Evolutionary conservation across 345 rosid species (phyloP).

Genomic region (Eucalyptus marginata): DNA sequence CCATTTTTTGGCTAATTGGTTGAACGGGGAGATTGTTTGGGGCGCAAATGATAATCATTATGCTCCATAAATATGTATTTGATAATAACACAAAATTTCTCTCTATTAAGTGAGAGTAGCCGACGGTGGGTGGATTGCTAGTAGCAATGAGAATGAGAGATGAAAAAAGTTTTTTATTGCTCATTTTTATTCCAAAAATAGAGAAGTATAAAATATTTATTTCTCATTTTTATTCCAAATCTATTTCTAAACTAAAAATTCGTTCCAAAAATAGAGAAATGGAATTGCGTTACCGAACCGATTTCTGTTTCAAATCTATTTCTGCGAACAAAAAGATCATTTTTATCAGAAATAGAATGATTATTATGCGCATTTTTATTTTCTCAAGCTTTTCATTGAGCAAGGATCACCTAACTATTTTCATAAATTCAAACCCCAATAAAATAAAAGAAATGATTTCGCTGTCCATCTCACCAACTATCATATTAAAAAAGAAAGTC

Average conservation of each 20-base stretch:
- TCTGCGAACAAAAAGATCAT: accelerated
- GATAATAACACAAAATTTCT: too few relatives aligned
- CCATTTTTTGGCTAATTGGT: background rate
- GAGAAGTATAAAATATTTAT: too few relatives aligned
- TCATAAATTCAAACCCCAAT: background rate
- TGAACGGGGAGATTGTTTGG: background rate
- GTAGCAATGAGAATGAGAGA: too few relatives aligned
- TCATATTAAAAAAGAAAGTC: background rate
- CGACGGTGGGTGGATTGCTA: too few relatives aligned
- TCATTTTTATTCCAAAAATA: too few relatives aligned
- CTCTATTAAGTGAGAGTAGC: too few relatives aligned
- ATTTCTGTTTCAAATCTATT: accelerated
- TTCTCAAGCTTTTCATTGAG: background rate
- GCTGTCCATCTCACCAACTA: background rate
- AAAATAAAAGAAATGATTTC: background rate
- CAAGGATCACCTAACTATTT: background rate
- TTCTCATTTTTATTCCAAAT: too few relatives aligned
- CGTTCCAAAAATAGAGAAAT: accelerated
- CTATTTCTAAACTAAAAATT: too few relatives aligned
- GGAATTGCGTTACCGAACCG: accelerated
- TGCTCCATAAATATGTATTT: accelerated
- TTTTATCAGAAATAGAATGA: too few relatives aligned
- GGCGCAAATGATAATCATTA: too few relatives aligned
- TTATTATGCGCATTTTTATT: background rate
- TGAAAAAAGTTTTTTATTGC: too few relatives aligned